phyloP scores from a whole-genome alignment of 2,329 filamentous ascomycete species.

The Aspergillus terreus region DNA sequence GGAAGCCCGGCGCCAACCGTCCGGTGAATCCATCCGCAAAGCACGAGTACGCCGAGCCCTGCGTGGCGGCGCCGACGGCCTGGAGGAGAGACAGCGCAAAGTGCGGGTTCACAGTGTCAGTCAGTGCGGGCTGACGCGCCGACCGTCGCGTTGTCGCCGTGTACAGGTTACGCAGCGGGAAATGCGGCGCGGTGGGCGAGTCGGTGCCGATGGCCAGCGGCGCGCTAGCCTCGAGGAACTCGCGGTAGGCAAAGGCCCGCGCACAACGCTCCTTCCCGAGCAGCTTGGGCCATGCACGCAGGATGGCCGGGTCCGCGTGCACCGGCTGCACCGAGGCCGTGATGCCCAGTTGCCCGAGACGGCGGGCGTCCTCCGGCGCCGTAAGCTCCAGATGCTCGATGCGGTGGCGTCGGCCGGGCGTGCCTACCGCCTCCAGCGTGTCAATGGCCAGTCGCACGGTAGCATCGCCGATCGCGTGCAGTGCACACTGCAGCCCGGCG shows the following conservation, averaged over 20 bases:
- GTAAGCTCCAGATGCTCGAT: constrained; percentile 53
- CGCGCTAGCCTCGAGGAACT: constrained; percentile 43
- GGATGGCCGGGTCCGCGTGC: constrained; percentile 43
- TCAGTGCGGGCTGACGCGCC: constrained; percentile 34
- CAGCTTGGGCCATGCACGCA: constrained; percentile 44
- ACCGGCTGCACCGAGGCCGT: constrained; percentile 38
- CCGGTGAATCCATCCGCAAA: constrained; percentile 41
- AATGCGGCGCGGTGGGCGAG: constrained; percentile 46
- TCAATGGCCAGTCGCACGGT: constrained; percentile 46
- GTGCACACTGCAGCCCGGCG: constrained; percentile 45
- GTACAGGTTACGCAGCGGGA: constrained; percentile 45
- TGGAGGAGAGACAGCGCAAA: constrained; percentile 40
- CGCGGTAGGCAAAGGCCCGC: constrained; percentile 49
- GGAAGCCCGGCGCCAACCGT: constrained; percentile 35
- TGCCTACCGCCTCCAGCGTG: constrained; percentile 23
- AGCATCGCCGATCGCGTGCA: constrained; percentile 50
- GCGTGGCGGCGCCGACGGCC: constrained; percentile 43
- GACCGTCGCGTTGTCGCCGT: constrained; percentile 48
- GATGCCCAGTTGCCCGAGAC: constrained; percentile 45
- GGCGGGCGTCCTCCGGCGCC: constrained; percentile 41
- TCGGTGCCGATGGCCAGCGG: constrained; percentile 47
- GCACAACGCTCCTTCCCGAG: constrained; percentile 41
- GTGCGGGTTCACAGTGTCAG: constrained; percentile 38
- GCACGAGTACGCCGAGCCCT: constrained; percentile 43
- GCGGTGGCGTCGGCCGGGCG: constrained; percentile 41